Base-by-base conservation (phyloP, 1,284 basidiomycete genomes). In the Ceratobasidium sp. region DNA sequence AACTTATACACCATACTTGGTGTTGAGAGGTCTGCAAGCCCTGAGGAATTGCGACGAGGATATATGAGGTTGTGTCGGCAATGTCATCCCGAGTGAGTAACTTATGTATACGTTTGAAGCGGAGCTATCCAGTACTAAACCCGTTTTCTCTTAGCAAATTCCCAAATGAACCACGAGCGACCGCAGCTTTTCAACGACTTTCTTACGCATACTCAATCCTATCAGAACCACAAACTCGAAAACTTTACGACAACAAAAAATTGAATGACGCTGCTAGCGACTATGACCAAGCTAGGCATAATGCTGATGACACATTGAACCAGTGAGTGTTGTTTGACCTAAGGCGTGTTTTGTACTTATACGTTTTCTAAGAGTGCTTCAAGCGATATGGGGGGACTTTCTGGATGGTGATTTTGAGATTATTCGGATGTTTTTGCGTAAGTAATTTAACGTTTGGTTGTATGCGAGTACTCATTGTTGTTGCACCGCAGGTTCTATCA, bases 361-460 rank as follows among this genome's bases (percentile, higher is more conserved):
- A 45, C 63, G 10, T 35, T 58, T 23, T n/a, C n/a, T 42, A 51
- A 53, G 77, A 54, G 33, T 79, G 71, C 85, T 95, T 42, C 83
- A 94, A 61, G 88, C 90, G 39, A 90, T 94, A 10, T 89, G 95
- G 81, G 91, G 90, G 80, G 94, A 96, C 81, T 94, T 95, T 79
- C 83, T 95, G 73, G 91, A 94, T 77, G 94, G 93, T 7, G 94
- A 95, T 82, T 85, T 95, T 47, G 92, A 95, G 82, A 89, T 94
- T 82, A 90, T 95, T 80, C 88, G 91, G 77, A 90, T 89, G 0
- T 83, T 94, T 87, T 95, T 51, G 28, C 89, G 92, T 92, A 80
- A 78, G 90, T 86, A n/a, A 15, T 54, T 53, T 28, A 45, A 17
- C 35, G 33, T 35, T 51, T n/a, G 10, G 20, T 45, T n/a, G 31